Conservation (phyloP, 345 rosid genomes). For the Linum trigynum region DNA sequence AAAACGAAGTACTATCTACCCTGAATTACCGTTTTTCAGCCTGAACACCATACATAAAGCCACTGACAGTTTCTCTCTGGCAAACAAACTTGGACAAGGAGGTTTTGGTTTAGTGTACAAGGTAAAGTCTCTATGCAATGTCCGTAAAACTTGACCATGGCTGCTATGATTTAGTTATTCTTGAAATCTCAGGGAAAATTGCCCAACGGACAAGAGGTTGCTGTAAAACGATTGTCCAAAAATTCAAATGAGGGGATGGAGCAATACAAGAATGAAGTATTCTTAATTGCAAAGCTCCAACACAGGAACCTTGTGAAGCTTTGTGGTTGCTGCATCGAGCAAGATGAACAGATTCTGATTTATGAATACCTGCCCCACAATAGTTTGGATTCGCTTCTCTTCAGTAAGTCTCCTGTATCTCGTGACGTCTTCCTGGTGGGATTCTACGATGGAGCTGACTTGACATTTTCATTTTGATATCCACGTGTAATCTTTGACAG, state of each 20-base stretch:
- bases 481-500: not conserved
- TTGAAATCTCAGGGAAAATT: not conserved
- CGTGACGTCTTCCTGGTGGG: too few relatives aligned
- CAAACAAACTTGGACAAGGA: constrained; percentile 3
- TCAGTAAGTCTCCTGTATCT: not conserved
- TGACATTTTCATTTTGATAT: too few relatives aligned
- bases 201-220: not conserved
- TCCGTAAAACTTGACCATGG: not conserved
- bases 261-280: not conserved
- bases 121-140: not conserved
- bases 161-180: not conserved
- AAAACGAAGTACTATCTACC: too few relatives aligned
- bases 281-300: not conserved
- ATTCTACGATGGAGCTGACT: too few relatives aligned
- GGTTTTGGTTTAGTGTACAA: not conserved
- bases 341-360: too few relatives aligned
- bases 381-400: not conserved
- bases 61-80: not conserved
- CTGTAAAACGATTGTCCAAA: constrained; percentile 1
- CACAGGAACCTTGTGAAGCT: constrained; percentile 4
- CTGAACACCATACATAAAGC: not conserved
- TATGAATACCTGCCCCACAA: not conserved
- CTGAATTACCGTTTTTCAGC: too few relatives aligned
- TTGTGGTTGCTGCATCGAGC: not conserved
- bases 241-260: not conserved